A percentile compares a stretch with the other conserved stretches of the same genome.
phyloP scores from a whole-genome alignment of 495 filamentous ascomycete genomes.

The Trypethelium eluteriae region DNA sequence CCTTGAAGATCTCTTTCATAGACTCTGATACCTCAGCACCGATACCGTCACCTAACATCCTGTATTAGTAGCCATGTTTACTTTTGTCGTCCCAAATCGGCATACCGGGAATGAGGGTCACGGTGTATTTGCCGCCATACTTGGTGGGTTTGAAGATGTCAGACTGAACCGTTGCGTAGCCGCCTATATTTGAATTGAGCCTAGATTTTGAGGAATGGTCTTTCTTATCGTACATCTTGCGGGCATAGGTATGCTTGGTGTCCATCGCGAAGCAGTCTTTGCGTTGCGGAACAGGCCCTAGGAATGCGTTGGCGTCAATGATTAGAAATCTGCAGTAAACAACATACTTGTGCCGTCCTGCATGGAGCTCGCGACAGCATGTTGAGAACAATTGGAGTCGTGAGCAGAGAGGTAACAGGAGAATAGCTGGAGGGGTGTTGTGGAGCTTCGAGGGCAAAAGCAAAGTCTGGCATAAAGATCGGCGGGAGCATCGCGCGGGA shows the following conservation, averaged over 20 bases:
- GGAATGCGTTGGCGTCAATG: slow-evolving; percentile 27
- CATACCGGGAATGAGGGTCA: slow-evolving; percentile 88
- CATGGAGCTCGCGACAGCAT: slow-evolving; percentile 58
- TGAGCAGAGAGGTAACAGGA: not conserved
- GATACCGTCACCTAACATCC: slow-evolving; percentile 76
- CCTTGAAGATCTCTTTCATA: slow-evolving; percentile 98
- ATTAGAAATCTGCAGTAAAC: slow-evolving; percentile 24
- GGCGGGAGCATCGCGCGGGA: not conserved
- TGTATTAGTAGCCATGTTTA: slow-evolving; percentile 18
- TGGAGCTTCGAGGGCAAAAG: slow-evolving; percentile 12
- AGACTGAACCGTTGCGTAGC: slow-evolving; percentile 62
- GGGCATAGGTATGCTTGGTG: slow-evolving; percentile 31
- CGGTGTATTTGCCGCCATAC: slow-evolving; percentile 98
- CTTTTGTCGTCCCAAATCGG: slow-evolving; percentile 5
- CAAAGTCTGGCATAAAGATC: slow-evolving; percentile 8
- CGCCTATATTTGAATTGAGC: slow-evolving; percentile 14
- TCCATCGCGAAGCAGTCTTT: slow-evolving; percentile 40
- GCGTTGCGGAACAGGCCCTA: slow-evolving; percentile 53
- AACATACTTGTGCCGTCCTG: slow-evolving; percentile 41
- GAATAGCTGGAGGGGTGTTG: slow-evolving; percentile 8
- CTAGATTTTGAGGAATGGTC: not conserved
- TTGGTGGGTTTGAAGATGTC: slow-evolving; percentile 98
- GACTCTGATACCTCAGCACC: slow-evolving; percentile 96
- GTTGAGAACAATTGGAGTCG: slow-evolving; percentile 23
- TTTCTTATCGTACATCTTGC: slow-evolving; percentile 30